These are phyloP conservation scores for Colletotrichum paranaense DNA, from an alignment of 2,329 filamentous ascomycete genomes.

Conservation along the genomic window DNA sequence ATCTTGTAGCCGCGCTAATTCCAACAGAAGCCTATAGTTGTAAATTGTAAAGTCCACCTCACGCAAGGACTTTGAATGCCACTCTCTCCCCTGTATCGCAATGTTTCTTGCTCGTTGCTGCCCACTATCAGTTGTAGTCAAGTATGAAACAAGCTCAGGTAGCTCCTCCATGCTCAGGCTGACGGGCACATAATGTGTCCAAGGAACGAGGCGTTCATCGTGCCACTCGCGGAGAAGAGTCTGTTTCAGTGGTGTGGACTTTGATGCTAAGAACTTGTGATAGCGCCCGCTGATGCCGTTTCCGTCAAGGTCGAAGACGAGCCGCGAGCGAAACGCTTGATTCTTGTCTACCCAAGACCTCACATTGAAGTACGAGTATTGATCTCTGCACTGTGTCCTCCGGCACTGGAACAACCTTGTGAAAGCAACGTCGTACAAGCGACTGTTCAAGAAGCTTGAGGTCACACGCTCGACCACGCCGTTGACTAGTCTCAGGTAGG, in stretches of 20 bases:
- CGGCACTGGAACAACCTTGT: conserved; percentile 59
- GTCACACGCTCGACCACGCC: conserved; percentile 35
- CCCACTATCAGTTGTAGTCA: conserved; percentile 58
- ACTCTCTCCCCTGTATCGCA: conserved; percentile 64
- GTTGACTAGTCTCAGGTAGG: conserved; percentile 45
- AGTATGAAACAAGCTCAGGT: conserved; percentile 60
- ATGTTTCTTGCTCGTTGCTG: conserved; percentile 60
- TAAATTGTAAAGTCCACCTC: conserved; percentile 70
- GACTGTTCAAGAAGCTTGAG: conserved; percentile 48
- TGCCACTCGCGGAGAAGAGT: conserved; percentile 68
- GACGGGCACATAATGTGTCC: conserved; percentile 68
- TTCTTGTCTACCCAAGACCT: conserved; percentile 47
- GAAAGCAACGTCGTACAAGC: conserved; percentile 57
- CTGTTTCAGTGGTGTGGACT: conserved; percentile 61
- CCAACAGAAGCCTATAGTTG: conserved; percentile 70
- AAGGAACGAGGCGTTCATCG: conserved; percentile 64
- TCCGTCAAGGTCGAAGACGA: conserved; percentile 66
- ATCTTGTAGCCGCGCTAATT: conserved; percentile 60
- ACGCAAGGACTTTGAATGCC: conserved; percentile 64
- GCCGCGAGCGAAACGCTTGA: conserved; percentile 49
- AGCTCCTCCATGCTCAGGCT: conserved; percentile 61
- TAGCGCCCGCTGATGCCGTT: conserved; percentile 67
- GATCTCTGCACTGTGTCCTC: conserved; percentile 47
- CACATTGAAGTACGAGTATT: conserved; percentile 45
- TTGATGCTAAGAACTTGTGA: conserved; percentile 60